Base-by-base conservation (phyloP, 1,139 yeast species). In the Kurtzmaniella quercitrusa region DNA sequence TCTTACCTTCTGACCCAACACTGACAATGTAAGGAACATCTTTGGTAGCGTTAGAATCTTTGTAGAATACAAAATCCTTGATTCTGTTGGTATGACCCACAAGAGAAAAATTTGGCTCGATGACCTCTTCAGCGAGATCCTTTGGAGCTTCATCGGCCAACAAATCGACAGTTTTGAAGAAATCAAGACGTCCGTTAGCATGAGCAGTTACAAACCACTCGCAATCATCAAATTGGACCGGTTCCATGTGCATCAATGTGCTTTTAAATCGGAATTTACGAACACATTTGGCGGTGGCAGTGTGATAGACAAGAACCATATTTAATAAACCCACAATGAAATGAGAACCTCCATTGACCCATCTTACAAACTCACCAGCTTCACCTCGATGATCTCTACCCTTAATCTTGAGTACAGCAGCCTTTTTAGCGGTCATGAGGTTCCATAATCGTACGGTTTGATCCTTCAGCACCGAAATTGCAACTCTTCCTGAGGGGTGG, bases 381-480 rank as follows among this genome's bases (percentile, higher is more conserved):
- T 84, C 85, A 38, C 91, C 83, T 54, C 75, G 65, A 46, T 78
- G 79, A 52, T 76, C 79, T 50, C 73, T 82, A 39, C 87, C 87
- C 56, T 77, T 82, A 43, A 91, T 71, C 57, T 85, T 89, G 60
- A 90, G 69, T 9, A 80, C 74, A 2, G 96, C 91, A 6, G 98
- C 98, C 65, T 90, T 91, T 59, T 88, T 87, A n/a, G 90, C 95
- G 3, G 98, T 91, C 98, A 93, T 90, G 54, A 94, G 71, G 60
- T 93, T 93, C 98, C 98, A 93, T 49, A 93, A 73, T 56, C 94
- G 74, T 34, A 94, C 75, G 9, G 95, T 85, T 49, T 78, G 78
- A 64, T 93, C 98, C 38, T 78, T 81, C 41, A 95, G 88, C 5
- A 89, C 96, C 46, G 95, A 85, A 29, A 94, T 79, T 8, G 96